Percentiles rank a stretch among this genome's conserved stretches.
Evolutionary conservation across 1,284 basidiomycete genomes (phyloP).

Genomic region (Heterobasidion annosum): DNA sequence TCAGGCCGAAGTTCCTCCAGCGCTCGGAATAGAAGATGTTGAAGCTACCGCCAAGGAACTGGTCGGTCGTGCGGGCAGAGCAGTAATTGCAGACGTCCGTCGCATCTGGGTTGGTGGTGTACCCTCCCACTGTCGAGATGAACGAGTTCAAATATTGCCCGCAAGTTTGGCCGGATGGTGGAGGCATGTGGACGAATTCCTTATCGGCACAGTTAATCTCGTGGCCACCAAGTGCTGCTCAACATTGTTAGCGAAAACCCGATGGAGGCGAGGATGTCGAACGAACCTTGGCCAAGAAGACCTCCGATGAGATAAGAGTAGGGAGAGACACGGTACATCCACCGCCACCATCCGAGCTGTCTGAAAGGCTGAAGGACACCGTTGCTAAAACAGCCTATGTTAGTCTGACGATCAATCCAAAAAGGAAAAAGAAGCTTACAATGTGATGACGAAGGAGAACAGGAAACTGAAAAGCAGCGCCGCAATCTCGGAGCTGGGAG

Average conservation of each 20-base stretch:
- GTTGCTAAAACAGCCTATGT: constrained; percentile 27
- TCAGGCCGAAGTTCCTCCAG: constrained; percentile 58
- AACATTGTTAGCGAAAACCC: not conserved
- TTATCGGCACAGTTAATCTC: constrained; percentile 32
- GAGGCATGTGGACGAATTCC: constrained; percentile 38
- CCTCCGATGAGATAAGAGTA: constrained; percentile 65
- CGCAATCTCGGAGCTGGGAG: constrained; percentile 57
- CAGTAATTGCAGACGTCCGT: constrained; percentile 51
- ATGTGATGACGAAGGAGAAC: constrained; percentile 54
- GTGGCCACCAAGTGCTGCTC: constrained; percentile 25
- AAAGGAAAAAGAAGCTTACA: constrained; percentile 31
- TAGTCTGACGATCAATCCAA: constrained; percentile 4
- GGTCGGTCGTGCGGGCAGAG: constrained; percentile 39
- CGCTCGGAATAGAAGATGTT: constrained; percentile 45
- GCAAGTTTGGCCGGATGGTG: constrained; percentile 59
- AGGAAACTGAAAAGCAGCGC: constrained; percentile 56
- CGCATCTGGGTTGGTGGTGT: constrained; percentile 53
- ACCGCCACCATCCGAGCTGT: constrained; percentile 70
- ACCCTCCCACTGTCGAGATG: constrained; percentile 48
- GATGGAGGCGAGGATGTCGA: not conserved
- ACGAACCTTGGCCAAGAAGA: constrained; percentile 36
- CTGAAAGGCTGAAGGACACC: constrained; percentile 61
- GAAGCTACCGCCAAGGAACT: constrained; percentile 42
- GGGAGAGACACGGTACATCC: constrained; percentile 77
- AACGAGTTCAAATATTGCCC: constrained; percentile 46